Evolutionary conservation across 352 stramenopile species (phyloP), one percentile per base, ranked within the genome.

Genomic region (Phytophthora meadii): DNA sequence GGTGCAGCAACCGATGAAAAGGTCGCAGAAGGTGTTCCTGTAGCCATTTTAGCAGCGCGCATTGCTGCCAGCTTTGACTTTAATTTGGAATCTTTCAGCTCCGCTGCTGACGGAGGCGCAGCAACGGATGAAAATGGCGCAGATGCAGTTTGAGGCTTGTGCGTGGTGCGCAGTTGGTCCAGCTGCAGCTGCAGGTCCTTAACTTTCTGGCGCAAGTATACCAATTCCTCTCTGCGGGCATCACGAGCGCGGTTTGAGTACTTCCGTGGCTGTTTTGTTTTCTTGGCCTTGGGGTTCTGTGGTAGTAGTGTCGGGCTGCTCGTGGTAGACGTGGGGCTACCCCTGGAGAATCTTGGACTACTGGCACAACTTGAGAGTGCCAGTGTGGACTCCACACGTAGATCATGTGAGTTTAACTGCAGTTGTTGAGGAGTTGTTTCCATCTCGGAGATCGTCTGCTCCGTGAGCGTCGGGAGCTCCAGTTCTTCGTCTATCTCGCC

Each of bases 151-250:
- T 62, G 58, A 24, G 54, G 49, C 51, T 79, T 76, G 40, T 52
- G 47, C 4, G 53, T 73, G 42, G 48, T 39, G 41, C 57, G 57
- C 19, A 82, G 28, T 54, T 73, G 40, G 14, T 61, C 59, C 48
- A 79, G 52, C 24, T 81, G 61, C 32, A 65, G 30, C 58, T 81
- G 70, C 47, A 82, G 57, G 32, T 78, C 64, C 32, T 54, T 67
- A 32, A 76, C 65, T 68, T 80, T 79, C 42, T 80, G 63, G 5
- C 74, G 48, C 40, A 82, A 42, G 34, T 76, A 76, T 30, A 80
- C 54, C 19, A 82, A 63, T 45, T 82, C 74, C 32, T 76, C 62
- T 17, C 67, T 58, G 4, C 63, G 57, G 0, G 68, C 71, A 30
- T 79, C 71, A 47, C 67, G 51, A 28, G 67, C 71, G 17, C 62